Conservation (phyloP, 768 basidiomycete species). For the Cystofilobasidium capitatum region DNA sequence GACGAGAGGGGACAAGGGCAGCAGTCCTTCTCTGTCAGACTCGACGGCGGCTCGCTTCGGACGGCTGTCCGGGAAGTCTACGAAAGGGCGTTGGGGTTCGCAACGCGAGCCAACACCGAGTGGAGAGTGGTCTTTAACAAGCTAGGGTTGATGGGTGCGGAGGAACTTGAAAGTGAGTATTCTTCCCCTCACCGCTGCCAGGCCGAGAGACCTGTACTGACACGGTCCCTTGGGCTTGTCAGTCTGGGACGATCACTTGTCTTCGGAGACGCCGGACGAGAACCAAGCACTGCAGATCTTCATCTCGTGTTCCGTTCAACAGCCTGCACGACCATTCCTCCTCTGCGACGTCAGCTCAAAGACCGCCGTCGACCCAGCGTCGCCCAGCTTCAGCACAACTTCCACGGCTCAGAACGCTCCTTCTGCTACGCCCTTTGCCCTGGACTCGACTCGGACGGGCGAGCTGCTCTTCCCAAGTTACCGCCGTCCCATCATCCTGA, state of each 20-base stretch:
- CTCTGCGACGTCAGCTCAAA: neutral
- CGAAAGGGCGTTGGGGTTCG: conserved; percentile 49
- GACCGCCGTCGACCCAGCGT: neutral
- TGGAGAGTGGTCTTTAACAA: conserved; percentile 70
- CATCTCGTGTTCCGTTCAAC: conserved; percentile 53
- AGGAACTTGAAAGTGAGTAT: conserved; percentile 58
- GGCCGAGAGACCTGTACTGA: neutral
- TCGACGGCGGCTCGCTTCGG: conserved; percentile 11
- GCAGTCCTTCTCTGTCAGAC: conserved; percentile 54
- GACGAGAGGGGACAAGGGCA: conserved; percentile 72
- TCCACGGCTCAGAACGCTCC: neutral
- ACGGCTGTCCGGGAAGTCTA: conserved; percentile 45
- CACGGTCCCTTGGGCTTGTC: conserved; percentile 3
- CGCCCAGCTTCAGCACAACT: neutral
- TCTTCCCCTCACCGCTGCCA: conserved; percentile 12
- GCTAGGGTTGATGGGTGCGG: conserved; percentile 51
- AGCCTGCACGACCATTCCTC: conserved; percentile 54
- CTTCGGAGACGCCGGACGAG: conserved; percentile 40
- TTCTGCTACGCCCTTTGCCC: neutral
- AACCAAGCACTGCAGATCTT: conserved; percentile 53
- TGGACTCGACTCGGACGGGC: conserved; percentile 29
- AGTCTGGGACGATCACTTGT: conserved; percentile 60
- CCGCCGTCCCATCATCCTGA: conserved; percentile 44
- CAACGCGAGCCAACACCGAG: conserved; percentile 59
- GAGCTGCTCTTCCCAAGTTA: conserved; percentile 47